Evolutionary conservation across 1,284 basidiomycete genomes (phyloP).

Genomic region (Apiotrichum laibachii): DNA sequence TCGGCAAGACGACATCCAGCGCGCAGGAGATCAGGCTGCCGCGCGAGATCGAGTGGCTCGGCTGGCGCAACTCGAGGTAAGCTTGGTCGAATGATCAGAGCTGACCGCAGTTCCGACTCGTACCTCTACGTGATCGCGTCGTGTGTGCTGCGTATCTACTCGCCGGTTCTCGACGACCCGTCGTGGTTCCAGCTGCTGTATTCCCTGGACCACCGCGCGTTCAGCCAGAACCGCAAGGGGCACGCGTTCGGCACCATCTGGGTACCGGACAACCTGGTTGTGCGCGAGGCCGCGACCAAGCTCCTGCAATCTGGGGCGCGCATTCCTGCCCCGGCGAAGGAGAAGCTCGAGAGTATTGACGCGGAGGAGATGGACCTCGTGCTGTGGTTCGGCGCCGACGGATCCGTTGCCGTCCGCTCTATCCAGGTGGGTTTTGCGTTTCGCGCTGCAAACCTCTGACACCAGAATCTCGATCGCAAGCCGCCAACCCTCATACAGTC

Average conservation of each 20-base stretch:
- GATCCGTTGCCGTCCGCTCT: slow-evolving; percentile 67
- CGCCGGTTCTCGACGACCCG: slow-evolving; percentile 81
- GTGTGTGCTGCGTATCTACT: slow-evolving; percentile 67
- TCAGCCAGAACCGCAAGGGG: slow-evolving; percentile 42
- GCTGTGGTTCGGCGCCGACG: slow-evolving; percentile 66
- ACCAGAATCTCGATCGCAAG: slow-evolving; percentile 77
- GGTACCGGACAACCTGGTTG: slow-evolving; percentile 33
- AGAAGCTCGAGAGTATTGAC: slow-evolving; percentile 35
- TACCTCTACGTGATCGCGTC: slow-evolving; percentile 44
- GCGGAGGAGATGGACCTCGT: slow-evolving; percentile 76
- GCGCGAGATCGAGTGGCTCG: slow-evolving; percentile 41
- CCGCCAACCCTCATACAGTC: slow-evolving; percentile 80
- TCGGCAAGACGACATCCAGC: slow-evolving; percentile 18
- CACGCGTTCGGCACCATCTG: slow-evolving; percentile 30
- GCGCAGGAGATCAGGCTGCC: slow-evolving; percentile 44
- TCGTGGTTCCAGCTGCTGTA: slow-evolving; percentile 79
- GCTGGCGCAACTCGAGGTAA: slow-evolving; percentile 39
- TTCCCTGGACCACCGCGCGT: slow-evolving; percentile 57
- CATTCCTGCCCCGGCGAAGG: neutral
- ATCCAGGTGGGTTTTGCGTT: slow-evolving; percentile 61
- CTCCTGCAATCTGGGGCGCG: slow-evolving; percentile 24
- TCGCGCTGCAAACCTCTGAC: neutral
- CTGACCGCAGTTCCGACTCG: slow-evolving; percentile 33
- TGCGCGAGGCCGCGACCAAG: slow-evolving; percentile 22
- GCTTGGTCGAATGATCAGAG: slow-evolving; percentile 7